These are phyloP conservation scores for Xylaria sp. DNA, from an alignment of 2,329 filamentous ascomycete species.

Conservation along the genomic window DNA sequence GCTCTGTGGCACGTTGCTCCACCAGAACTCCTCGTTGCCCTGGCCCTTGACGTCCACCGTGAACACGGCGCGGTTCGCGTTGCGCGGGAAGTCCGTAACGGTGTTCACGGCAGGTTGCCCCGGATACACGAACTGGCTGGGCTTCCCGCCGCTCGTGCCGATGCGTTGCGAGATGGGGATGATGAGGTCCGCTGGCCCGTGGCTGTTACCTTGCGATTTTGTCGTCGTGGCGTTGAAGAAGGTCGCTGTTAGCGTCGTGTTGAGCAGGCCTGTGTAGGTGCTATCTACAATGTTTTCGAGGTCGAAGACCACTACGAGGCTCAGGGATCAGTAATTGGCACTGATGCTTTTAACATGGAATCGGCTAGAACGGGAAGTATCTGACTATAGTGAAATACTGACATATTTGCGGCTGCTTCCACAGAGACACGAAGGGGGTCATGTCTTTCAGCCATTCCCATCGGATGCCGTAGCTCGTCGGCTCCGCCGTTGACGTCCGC, in stretches of 20 bases:
- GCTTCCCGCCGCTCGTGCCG: slow-evolving; percentile 57
- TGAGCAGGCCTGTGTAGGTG: slow-evolving; percentile 78
- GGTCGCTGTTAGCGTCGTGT: slow-evolving; percentile 78
- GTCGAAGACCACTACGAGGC: slow-evolving; percentile 68
- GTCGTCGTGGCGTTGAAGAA: slow-evolving; percentile 66
- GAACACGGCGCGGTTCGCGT: slow-evolving; percentile 76
- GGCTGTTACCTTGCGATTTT: slow-evolving; percentile 47
- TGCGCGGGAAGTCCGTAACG: slow-evolving; percentile 69
- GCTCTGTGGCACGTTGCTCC: slow-evolving; percentile 77
- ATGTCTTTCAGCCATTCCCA: slow-evolving; percentile 86
- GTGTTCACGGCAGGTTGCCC: slow-evolving; percentile 68
- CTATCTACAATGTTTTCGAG: slow-evolving; percentile 77
- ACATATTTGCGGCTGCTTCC: slow-evolving; percentile 68
- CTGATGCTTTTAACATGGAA: not conserved
- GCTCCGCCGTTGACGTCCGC: slow-evolving; percentile 84
- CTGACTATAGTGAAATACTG: not conserved
- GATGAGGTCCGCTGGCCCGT: slow-evolving; percentile 70
- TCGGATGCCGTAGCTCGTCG: slow-evolving; percentile 72
- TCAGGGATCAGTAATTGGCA: not conserved
- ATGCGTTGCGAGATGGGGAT: slow-evolving; percentile 72
- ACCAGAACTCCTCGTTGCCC: slow-evolving; percentile 85
- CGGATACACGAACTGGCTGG: slow-evolving; percentile 77
- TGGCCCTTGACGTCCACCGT: slow-evolving; percentile 83
- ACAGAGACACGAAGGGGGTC: slow-evolving; percentile 75
- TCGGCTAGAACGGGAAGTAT: not conserved